Conservation (phyloP, 352 stramenopile genomes). For the Aphanomyces invadans region DNA sequence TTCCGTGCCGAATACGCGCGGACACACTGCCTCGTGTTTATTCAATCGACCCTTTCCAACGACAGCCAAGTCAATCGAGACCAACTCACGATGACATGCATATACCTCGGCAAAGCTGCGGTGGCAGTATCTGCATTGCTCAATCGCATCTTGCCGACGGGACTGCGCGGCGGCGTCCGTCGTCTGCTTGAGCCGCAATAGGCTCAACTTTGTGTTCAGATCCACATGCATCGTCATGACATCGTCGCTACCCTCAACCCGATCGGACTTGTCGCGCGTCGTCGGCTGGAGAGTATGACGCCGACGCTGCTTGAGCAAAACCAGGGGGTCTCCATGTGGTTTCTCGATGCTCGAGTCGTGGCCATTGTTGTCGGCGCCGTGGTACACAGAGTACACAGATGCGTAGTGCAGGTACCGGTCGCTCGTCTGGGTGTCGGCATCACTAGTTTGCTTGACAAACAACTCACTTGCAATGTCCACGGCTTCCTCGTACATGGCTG, state of each 20-base stretch:
- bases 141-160: slow-evolving; percentile 28
- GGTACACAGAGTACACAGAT: slow-evolving; percentile 43
- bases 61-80: background rate
- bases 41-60: slow-evolving; percentile 39
- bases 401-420: slow-evolving; percentile 61
- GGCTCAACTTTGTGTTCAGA: slow-evolving; percentile 6
- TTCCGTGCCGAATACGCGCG: slow-evolving; percentile 69
- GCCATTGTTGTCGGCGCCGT: background rate
- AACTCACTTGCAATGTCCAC: slow-evolving; percentile 53
- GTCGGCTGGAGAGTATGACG: slow-evolving; percentile 13
- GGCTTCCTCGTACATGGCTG: slow-evolving; percentile 52
- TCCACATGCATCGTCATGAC: background rate
- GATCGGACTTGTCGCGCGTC: too few relatives aligned
- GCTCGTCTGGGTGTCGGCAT: slow-evolving; percentile 7
- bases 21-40: slow-evolving; percentile 78
- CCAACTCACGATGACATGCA: too few relatives aligned
- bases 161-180: background rate
- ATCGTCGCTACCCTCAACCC: background rate
- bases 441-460: slow-evolving; percentile 50
- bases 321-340: slow-evolving; percentile 10
- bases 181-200: slow-evolving; percentile 5
- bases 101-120: slow-evolving; percentile 67
- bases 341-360: too few relatives aligned
- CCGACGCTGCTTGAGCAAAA: slow-evolving; percentile 26
- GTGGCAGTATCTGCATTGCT: slow-evolving; percentile 70